Percentiles rank a stretch among this genome's conserved stretches.
These are phyloP conservation scores for Backusella circina DNA, from an alignment of 192 early-diverging fungal genomes.

Conservation along the genomic window DNA sequence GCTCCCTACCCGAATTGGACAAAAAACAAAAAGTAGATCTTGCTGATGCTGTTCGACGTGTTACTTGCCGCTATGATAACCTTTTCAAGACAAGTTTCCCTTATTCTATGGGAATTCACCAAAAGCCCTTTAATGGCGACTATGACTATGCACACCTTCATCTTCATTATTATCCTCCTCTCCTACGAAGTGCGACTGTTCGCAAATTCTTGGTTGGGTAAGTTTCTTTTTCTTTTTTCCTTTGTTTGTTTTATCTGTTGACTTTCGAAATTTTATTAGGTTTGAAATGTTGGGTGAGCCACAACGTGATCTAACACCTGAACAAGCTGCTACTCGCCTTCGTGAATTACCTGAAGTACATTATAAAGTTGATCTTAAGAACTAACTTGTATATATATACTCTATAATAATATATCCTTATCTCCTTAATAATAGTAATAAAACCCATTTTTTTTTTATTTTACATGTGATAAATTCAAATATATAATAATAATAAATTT, in stretches of 20 bases:
- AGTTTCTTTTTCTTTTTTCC: slow-evolving; percentile 19
- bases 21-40: slow-evolving; percentile 56
- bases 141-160: slow-evolving; percentile 74
- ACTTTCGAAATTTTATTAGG: slow-evolving; percentile 29
- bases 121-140: slow-evolving; percentile 65
- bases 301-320: slow-evolving; percentile 92
- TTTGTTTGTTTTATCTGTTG: not conserved
- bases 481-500: not conserved
- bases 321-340: slow-evolving; percentile 81
- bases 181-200: slow-evolving; percentile 85
- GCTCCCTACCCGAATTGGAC: slow-evolving; percentile 49
- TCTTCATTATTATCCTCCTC: slow-evolving; percentile 94
- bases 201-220: slow-evolving; percentile 96
- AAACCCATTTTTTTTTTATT: not conserved
- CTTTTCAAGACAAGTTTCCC: slow-evolving; percentile 90
- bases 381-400: slow-evolving; percentile 5
- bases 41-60: slow-evolving; percentile 69
- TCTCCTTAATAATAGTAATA: not conserved
- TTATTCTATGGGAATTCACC: slow-evolving; percentile 96
- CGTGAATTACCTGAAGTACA: slow-evolving; percentile 56
- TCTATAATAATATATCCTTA: not conserved
- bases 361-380: slow-evolving; percentile 38
- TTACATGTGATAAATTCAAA: not conserved
- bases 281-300: slow-evolving; percentile 94
- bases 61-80: slow-evolving; percentile 91